A percentile compares a stretch with the other conserved stretches of the same genome.
Evolutionary conservation across 495 filamentous ascomycete species (phyloP).

Genomic region (Penicillium argentinense): DNA sequence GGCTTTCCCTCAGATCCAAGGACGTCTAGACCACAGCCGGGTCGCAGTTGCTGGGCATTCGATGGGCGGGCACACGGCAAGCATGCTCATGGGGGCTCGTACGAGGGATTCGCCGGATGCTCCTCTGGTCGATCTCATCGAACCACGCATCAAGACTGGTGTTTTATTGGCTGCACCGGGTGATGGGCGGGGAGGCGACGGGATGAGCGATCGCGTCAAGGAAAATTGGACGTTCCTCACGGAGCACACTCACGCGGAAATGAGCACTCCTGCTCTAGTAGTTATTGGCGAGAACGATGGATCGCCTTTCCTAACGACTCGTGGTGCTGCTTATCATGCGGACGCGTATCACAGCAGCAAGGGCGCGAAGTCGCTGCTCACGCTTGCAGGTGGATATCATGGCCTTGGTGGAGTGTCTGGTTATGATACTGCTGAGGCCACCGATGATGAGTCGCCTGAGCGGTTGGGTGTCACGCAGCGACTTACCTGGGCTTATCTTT

Average conservation of each 20-base stretch:
- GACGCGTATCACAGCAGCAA: slow-evolving; percentile 36
- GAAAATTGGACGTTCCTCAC: slow-evolving; percentile 33
- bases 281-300: slow-evolving; percentile 41
- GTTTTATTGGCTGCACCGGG: slow-evolving; percentile 36
- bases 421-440: slow-evolving; percentile 38
- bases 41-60: slow-evolving; percentile 45
- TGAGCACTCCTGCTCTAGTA: slow-evolving; percentile 37
- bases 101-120: slow-evolving; percentile 25
- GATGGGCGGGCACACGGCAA: slow-evolving; percentile 35
- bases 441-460: slow-evolving; percentile 40
- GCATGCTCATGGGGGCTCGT: slow-evolving; percentile 35
- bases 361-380: slow-evolving; percentile 38
- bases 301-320: slow-evolving; percentile 31
- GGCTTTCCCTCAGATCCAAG: slow-evolving; percentile 30
- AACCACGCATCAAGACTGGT: slow-evolving; percentile 38
- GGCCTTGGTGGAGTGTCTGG: slow-evolving; percentile 41
- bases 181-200: slow-evolving; percentile 24
- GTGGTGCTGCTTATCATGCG: slow-evolving; percentile 41
- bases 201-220: slow-evolving; percentile 14
- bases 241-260: slow-evolving; percentile 32
- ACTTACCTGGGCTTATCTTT: slow-evolving; percentile 42
- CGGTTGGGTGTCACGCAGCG: slow-evolving; percentile 36
- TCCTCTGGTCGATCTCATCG: not conserved
- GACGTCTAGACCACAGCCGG: slow-evolving; percentile 32
- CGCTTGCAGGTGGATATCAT: slow-evolving; percentile 33